A percentile compares a stretch with the other conserved stretches of the same genome.
Evolutionary conservation across 169 alveolate species (phyloP).

Genomic region (Theileria equi): DNA sequence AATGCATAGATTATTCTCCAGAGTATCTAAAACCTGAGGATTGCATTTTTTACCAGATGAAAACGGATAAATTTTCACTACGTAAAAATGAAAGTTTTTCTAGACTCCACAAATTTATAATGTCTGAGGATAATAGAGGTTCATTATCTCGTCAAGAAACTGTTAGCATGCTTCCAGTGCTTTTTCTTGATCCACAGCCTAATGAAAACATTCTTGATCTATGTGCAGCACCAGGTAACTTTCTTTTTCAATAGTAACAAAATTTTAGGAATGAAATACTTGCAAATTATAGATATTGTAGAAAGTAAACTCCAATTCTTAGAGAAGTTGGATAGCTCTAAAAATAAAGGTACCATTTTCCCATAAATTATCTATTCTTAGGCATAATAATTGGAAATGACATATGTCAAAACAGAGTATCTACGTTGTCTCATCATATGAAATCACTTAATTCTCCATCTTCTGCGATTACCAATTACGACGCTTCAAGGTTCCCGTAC

Average conservation of each 20-base stretch:
- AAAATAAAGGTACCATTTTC: slow-evolving; percentile 31
- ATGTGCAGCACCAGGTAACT: slow-evolving; percentile 97
- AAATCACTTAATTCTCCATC: slow-evolving; percentile 38
- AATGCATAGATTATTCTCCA: neutral
- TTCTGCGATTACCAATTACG: slow-evolving; percentile 47
- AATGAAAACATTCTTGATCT: slow-evolving; percentile 88
- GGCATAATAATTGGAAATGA: slow-evolving; percentile 68
- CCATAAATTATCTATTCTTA: slow-evolving; percentile 1
- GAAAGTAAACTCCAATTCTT: slow-evolving; percentile 19
- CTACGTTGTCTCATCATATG: slow-evolving; percentile 50
- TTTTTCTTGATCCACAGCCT: slow-evolving; percentile 84
- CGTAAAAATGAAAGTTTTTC: slow-evolving; percentile 62
- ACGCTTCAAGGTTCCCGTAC: slow-evolving; percentile 56
- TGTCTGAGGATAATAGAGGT: slow-evolving; percentile 88
- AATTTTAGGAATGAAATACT: slow-evolving; percentile 37
- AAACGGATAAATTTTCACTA: slow-evolving; percentile 50
- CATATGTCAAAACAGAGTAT: slow-evolving; percentile 47
- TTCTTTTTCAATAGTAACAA: slow-evolving; percentile 77
- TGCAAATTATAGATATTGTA: slow-evolving; percentile 51
- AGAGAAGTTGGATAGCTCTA: slow-evolving; percentile 15
- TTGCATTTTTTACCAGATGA: slow-evolving; percentile 34
- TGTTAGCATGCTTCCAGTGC: slow-evolving; percentile 96
- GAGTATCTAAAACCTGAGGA: slow-evolving; percentile 5
- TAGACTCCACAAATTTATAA: slow-evolving; percentile 69
- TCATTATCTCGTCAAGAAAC: slow-evolving; percentile 90